Evolutionary conservation across 805 yeast species (phyloP), one percentile per base, ranked within the genome.

Genomic region (Starmerella powellii): DNA sequence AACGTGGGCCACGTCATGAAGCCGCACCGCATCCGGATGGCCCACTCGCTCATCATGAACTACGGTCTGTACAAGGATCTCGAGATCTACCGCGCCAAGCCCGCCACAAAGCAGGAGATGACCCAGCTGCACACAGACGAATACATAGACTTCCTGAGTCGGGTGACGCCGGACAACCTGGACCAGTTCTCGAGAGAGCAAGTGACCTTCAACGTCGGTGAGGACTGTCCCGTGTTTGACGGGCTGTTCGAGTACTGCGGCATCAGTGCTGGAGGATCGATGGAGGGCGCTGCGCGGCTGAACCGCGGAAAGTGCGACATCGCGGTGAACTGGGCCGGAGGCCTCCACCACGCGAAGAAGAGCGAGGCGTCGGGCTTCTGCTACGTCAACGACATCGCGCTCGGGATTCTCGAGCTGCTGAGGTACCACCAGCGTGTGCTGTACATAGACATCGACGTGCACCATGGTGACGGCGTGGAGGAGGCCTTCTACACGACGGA

Each of bases 1-100:
- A 97, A 97, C 44, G 91, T 95, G 4, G 95, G 95, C 23, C 98
- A 91, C 63, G 96, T 96, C 31, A 91, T 91, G 98, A 91, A 91
- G 61, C 98, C 98, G 19, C 96, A 88, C 62, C 77, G 98, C 59
- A 86, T 91, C 66, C 80, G 97, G 75, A 87, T 91, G 94, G 94
- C 97, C 6, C 97, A 91, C 62, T 84, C 94, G 32, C 70, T 91
- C 56, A 83, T 91, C 51, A 88, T 91, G 94, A 87, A 88, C 64
- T 91, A 91, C 62, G 97, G 96, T 1, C 71, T 91, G 40, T 87
- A 91, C 67, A 85, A 87, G 63, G 82, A 88, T 64, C 88, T 91
- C 95, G 97, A 91, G 60, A 84, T 91, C 37, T 87, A 87, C 62
- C 73, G 96, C 38, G 96, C 97, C 33, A 87, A 86, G 62, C 95